Percentiles rank a stretch among this genome's conserved stretches.
Evolutionary conservation across 192 early-diverging fungal species (phyloP).

Genomic region (Entomortierella lignicola): DNA sequence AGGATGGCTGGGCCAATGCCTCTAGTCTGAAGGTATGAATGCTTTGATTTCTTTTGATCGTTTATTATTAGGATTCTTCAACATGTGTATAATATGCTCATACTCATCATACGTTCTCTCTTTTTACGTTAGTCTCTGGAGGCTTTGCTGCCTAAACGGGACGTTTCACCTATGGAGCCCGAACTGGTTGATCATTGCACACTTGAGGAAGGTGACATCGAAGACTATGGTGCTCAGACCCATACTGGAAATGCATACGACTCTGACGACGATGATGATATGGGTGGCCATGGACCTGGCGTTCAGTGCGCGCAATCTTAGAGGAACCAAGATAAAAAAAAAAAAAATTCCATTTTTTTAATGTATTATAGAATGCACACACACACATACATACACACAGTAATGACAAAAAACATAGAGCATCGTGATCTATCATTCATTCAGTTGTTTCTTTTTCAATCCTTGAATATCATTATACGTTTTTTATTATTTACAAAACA

Average conservation of each 20-base stretch:
- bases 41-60: not conserved
- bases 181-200: conserved; percentile 64
- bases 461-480: too few species aligned
- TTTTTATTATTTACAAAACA: too few species aligned
- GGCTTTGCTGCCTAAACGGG: conserved; percentile 40
- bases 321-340: conserved; percentile 1
- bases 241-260: conserved; percentile 62
- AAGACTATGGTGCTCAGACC: conserved; percentile 56
- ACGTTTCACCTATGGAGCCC: conserved; percentile 24
- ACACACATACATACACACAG: not conserved
- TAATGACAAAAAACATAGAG: not conserved
- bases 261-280: conserved; percentile 60
- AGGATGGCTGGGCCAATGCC: conserved; percentile 55
- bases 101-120: not conserved
- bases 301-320: conserved; percentile 63
- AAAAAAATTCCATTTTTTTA: not conserved
- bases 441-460: not conserved
- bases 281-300: conserved; percentile 35
- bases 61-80: too few species aligned
- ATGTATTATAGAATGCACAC: not conserved
- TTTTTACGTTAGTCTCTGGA: conserved; percentile 25
- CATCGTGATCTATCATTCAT: not conserved
- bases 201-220: conserved; percentile 55
- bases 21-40: conserved; percentile 41
- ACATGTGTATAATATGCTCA: not conserved